phyloP scores from a whole-genome alignment of 73 alveolate genomes.

The Paramecium bursaria region DNA sequence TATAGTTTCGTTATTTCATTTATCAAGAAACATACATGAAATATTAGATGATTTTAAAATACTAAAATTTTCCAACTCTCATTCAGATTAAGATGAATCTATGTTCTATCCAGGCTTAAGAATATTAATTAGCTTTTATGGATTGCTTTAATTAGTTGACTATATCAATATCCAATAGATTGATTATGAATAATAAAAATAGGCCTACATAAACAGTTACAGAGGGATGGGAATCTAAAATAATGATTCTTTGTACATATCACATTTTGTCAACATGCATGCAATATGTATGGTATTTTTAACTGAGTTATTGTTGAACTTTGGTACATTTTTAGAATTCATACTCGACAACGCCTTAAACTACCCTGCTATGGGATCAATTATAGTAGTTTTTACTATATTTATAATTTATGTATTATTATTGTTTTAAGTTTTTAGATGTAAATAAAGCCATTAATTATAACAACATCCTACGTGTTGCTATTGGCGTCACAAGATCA shows the following conservation, averaged over 20 bases:
- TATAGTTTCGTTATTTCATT: not conserved
- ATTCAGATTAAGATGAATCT: not conserved
- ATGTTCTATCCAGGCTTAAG: constrained; percentile 18
- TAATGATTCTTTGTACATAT: not conserved
- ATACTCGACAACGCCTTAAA: constrained; percentile 12
- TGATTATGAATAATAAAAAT: constrained; percentile 20
- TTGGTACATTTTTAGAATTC: constrained; percentile 45
- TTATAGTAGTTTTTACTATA: not conserved
- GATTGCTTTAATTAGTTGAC: constrained; percentile 14
- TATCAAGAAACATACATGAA: constrained; percentile 51
- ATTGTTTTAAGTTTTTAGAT: not conserved
- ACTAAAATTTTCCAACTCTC: not conserved
- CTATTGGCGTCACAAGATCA: constrained; percentile 13
- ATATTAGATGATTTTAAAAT: constrained; percentile 18
- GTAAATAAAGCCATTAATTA: constrained; percentile 6
- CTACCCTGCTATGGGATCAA: constrained; percentile 18
- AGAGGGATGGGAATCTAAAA: not conserved
- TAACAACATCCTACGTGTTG: constrained; percentile 4
- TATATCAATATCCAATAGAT: constrained; percentile 16
- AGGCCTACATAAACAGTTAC: not conserved
- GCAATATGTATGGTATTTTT: constrained; percentile 2
- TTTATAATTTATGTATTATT: constrained; percentile 24
- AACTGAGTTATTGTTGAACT: constrained; percentile 16
- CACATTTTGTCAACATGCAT: constrained; percentile 50
- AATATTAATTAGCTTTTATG: not conserved